Evolutionary conservation across 768 basidiomycete genomes (phyloP), one percentile per base, ranked within the genome.

Genomic region (Suillus discolor): DNA sequence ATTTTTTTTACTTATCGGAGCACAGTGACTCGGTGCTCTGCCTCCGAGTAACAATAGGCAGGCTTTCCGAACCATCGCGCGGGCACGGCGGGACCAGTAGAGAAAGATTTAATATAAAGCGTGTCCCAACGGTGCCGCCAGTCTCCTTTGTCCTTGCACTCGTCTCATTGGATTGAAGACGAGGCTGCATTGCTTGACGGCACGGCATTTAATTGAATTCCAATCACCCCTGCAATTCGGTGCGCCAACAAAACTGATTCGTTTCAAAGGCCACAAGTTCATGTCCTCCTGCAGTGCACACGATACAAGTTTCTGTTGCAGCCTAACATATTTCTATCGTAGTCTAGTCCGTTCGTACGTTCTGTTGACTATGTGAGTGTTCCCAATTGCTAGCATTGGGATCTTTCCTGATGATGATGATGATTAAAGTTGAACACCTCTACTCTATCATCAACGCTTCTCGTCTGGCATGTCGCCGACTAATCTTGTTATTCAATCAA

Each of bases 231-330:
- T 23, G 25, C 15, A 25, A 25, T 41, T 41, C 57, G 16, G 57
- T 28, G 39, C 23, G 57, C 18, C 57, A 59, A 59, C 39, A 28
- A 18, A 39, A 20, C 15, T 2, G 18, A 6, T 25, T 25, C 9
- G 23, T 59, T 59, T 28, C 57, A 25, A 39, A 59, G 38, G 38
- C 9, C 38, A 39, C 57, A 59, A 8, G 57, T 28, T 59, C 57
- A 59, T 12, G 38, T 59, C 25, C 23, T 39, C n/a, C 8, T 39
- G 23, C 57, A 41, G 39, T 28, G 25, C 57, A 25, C 57, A 59
- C 18, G 25, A 18, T 18, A 28, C 39, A 28, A 25, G 39, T 18
- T 18, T 59, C 25, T 18, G 25, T 39, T 18, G 16, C 38, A 23
- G 25, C 8, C 39, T 41, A 59, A 41, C 57, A 59, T 41, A 39